These are phyloP conservation scores for Botryotinia convoluta DNA, from an alignment of 2,329 filamentous ascomycete genomes.

Conservation along the genomic window DNA sequence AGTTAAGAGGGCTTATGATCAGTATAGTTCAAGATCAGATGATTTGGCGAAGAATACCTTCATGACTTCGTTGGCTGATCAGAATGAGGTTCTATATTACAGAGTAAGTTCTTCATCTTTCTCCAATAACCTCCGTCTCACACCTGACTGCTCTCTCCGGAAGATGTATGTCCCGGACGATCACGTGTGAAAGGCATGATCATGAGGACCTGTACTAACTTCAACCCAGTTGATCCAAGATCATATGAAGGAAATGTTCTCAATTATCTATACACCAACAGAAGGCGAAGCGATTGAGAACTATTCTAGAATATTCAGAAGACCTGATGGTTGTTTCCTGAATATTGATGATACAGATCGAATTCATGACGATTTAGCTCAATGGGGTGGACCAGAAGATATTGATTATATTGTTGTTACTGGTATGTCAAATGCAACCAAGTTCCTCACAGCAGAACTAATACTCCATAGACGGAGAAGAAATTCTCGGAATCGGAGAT, in stretches of 20 bases:
- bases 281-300: slow-evolving; percentile 86
- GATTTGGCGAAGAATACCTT: slow-evolving; percentile 84
- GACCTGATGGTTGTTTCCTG: slow-evolving; percentile 77
- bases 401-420: slow-evolving; percentile 88
- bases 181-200: neutral
- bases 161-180: neutral
- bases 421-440: slow-evolving; percentile 55
- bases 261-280: slow-evolving; percentile 86
- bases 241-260: slow-evolving; percentile 84
- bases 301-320: slow-evolving; percentile 74
- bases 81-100: slow-evolving; percentile 82
- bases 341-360: slow-evolving; percentile 67
- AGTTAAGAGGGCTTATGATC: slow-evolving; percentile 72
- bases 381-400: slow-evolving; percentile 69
- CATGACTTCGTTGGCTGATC: slow-evolving; percentile 78
- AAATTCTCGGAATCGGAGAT: slow-evolving; percentile 86
- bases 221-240: slow-evolving; percentile 62
- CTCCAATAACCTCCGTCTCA: neutral
- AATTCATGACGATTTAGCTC: slow-evolving; percentile 63
- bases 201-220: neutral
- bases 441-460: slow-evolving; percentile 13
- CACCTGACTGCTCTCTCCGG: neutral
- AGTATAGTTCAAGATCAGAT: slow-evolving; percentile 63
- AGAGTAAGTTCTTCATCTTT: slow-evolving; percentile 47
- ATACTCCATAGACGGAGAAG: slow-evolving; percentile 49